A percentile compares a stretch with the other conserved stretches of the same genome.
Evolutionary conservation across 192 early-diverging fungal genomes (phyloP).

Genomic region (Gamsiella multidivaricata): DNA sequence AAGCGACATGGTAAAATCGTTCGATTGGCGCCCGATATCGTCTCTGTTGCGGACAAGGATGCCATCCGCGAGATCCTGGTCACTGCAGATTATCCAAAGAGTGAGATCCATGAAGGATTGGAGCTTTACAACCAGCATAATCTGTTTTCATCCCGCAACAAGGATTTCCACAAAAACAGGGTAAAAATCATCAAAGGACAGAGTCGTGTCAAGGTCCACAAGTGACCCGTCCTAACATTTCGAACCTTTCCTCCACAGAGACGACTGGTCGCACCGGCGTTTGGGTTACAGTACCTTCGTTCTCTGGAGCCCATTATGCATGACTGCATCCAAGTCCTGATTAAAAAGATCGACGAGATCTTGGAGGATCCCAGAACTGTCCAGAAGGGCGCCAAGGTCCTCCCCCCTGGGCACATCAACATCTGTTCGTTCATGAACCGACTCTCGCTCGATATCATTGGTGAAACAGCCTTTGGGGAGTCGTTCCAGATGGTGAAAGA

Average conservation of each 20-base stretch:
- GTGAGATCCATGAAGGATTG: conserved; percentile 29
- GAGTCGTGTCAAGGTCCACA: too few relatives aligned
- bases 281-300: conserved; percentile 62
- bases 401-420: conserved; percentile 30
- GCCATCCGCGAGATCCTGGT: conserved; percentile 32
- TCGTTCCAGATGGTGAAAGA: conserved; percentile 60
- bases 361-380: conserved; percentile 46
- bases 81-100: conserved; percentile 27
- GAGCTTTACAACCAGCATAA: conserved; percentile 35
- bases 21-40: conserved; percentile 37
- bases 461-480: conserved; percentile 62
- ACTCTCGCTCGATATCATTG: conserved; percentile 62
- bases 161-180: conserved; percentile 42
- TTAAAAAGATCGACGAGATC: conserved; percentile 41
- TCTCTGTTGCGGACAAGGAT: conserved; percentile 38
- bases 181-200: background rate
- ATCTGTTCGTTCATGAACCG: conserved; percentile 29
- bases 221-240: too few relatives aligned
- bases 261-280: conserved; percentile 63
- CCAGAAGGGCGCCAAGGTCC: conserved; percentile 38
- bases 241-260: conserved; percentile 33
- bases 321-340: conserved; percentile 31
- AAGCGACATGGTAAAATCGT: conserved; percentile 25
- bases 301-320: conserved; percentile 59
- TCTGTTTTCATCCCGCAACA: conserved; percentile 34